Evolutionary conservation across 495 filamentous ascomycete genomes (phyloP), one percentile per base, ranked within the genome.

Genomic region (Penicillium egyptiacum): DNA sequence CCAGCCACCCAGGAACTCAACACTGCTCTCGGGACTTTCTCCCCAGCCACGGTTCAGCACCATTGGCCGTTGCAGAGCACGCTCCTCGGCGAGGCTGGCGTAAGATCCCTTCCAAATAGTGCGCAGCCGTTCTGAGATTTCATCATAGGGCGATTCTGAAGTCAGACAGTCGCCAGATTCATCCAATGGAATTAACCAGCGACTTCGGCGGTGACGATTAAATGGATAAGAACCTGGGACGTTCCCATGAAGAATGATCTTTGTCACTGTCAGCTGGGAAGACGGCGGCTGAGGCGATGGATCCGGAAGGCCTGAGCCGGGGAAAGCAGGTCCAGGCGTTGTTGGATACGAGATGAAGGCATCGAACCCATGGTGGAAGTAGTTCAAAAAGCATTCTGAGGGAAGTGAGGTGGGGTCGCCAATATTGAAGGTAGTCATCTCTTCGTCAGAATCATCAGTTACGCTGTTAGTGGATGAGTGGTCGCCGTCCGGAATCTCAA

Each of bases 181-280:
- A 45, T 67, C 62, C 11, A 87, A 68, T 56, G 90, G 71, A 45
- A 98, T 86, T 52, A 83, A 83, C 94, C 94, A 98, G 28, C 92
- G 85, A 60, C 87, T 91, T 58, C 94, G 83, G 9, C 94, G 87
- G 70, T 98, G 91, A 23, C 94, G 83, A 69, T 98, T 96, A 76
- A 98, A 98, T 6, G 91, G 88, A 74, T 97, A 97, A 4, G 91
- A 96, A 0, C 94, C 94, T 4, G 94, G 94, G 3, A 98, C 85
- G 64, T 98, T 98, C 30, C 86, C 90, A 72, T 98, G 94, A 2
- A 98, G 74, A 42, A 96, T 84, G 12, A 98, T 71, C 68, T 98
- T 98, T 5, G 90, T 92, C 11, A 90, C 94, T 0, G 92, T 89
- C 4, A 90, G 75, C 42, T 85, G 86, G 57, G 86, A 72, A 6